Percentiles rank a stretch among this genome's conserved stretches.
phyloP scores from a whole-genome alignment of 2,329 filamentous ascomycete species.

The Fusarium euwallaceae region DNA sequence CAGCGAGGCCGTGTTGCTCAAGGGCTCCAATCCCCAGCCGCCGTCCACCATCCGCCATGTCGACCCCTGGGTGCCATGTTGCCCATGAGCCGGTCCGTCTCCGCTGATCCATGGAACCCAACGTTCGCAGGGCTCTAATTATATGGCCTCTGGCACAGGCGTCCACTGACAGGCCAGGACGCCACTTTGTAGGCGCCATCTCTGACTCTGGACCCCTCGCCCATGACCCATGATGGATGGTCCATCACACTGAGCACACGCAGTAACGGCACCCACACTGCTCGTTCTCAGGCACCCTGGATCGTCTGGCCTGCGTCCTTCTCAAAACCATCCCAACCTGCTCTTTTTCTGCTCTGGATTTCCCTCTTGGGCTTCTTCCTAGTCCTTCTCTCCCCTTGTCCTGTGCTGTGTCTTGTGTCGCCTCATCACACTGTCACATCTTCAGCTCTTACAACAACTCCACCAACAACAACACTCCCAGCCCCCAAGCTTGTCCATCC shows the following conservation, averaged over 20 bases:
- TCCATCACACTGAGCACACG: constrained; percentile 46
- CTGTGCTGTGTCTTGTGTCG: constrained; percentile 26
- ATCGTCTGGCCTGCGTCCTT: constrained; percentile 36
- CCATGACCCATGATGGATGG: constrained; percentile 52
- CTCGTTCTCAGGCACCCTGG: constrained; percentile 31
- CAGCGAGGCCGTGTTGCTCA: constrained; percentile 36
- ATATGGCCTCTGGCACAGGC: constrained; percentile 53
- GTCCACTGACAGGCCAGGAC: constrained; percentile 59
- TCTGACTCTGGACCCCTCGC: constrained; percentile 53
- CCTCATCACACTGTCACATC: constrained; percentile 45
- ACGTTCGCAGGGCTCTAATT: constrained; percentile 56
- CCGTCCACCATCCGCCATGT: constrained; percentile 38
- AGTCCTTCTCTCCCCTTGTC: constrained; percentile 39
- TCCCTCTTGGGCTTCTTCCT: constrained; percentile 44
- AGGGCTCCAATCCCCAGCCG: constrained; percentile 44
- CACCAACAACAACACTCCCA: constrained; percentile 35
- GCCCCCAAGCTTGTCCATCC: constrained; percentile 21
- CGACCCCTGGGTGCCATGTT: constrained; percentile 40
- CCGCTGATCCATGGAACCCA: constrained; percentile 49
- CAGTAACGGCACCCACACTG: constrained; percentile 40
- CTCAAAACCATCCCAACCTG: constrained; percentile 48
- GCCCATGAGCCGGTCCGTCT: constrained; percentile 45
- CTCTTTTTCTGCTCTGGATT: constrained; percentile 43
- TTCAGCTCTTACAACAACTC: constrained; percentile 42
- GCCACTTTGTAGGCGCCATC: constrained; percentile 59